Evolutionary conservation across 305 asterid genomes (phyloP), one percentile per base, ranked within the genome.

Genomic region (Fraxinus sp.): DNA sequence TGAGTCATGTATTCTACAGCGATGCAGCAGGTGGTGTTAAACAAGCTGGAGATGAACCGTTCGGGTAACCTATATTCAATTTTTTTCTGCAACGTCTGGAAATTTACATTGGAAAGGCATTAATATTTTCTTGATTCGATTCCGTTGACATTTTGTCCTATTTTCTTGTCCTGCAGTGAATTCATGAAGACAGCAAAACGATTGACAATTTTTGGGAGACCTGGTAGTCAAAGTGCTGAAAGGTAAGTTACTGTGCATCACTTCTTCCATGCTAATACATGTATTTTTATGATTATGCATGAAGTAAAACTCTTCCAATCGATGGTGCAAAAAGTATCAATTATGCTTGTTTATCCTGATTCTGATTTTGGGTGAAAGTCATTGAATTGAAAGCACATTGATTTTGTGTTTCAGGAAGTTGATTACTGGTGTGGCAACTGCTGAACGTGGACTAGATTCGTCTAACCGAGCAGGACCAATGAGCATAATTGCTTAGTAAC

Each of bases 11-110:
- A 82, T 85, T 86, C 84, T 93, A 90, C 83, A 87, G 85, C 64
- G 97, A 95, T 89, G 90, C 90, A 36, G 77, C 86, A 2, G 94
- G 98, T 82, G 95, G 89, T 73, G 88, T 88, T 52, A 96, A 90
- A 85, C 97, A 84, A 88, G 87, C 85, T 66, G 99, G 98, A 83
- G 94, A 88, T 44, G 96, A 90, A 84, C 97, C 97, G 2, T 94
- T 96, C 91, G 83, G 99, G 99, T 94, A 86, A 49, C 9, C 35
- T 33, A 28, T 5, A 11, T 26, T 66, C 37, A 52, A 46, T 46
- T 13, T 66, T 66, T 66, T 66, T 28, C 13, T 1, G n/a, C 3
- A 26, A 66, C 74, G 7, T 66, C n/a, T 66, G 37, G 36, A 66
- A 64, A 7, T 64, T 9, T 22, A 49, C 41, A 10, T 36, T 59